Evolutionary conservation across 345 rosid species (phyloP), one percentile per base, ranked within the genome.

Genomic region (Jatropha curcas): DNA sequence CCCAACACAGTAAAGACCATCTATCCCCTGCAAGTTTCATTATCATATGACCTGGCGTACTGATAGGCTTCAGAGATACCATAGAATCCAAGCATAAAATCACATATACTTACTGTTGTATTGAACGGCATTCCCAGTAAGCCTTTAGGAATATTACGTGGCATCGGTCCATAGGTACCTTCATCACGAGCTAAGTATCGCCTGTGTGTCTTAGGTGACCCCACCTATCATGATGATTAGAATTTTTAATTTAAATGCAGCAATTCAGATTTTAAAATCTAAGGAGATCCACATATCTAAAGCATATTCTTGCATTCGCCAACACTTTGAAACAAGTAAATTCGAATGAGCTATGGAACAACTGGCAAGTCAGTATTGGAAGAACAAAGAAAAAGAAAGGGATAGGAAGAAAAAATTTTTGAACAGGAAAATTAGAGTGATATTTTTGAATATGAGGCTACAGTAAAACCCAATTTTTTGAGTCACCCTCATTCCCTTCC

Each of bases 101-200:
- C 5, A 48, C 30, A 43, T 35, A 7, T 48, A 77, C 92, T 79
- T 78, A 94, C 97, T 35, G 98, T 94, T 67, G 94, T 92, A 74
- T 94, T 94, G 72, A 94, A 92, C 41, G 98, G 98, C 98, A 94
- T 92, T 75, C 98, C 99, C 59, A 94, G 62, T 76, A 94, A 86
- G 62, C 99, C 99, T 88, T 92, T 95, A 1, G 98, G 98, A 60
- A 70, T 84, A 30, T 78, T 73, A 50, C 97, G 94, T 60, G 97
- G 98, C 96, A 90, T 86, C 52, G 98, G 99, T 74, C 98, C 98
- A 68, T 94, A 94, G 27, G 96, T 92, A 77, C 98, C 98, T 45
- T 87, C 73, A 67, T 89, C 92, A 45, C 97, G 86, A 74, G 97
- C 98, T 67, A 95, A 81, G 84, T 53, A 92, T 74, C 97, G 86